A percentile compares a stretch with the other conserved stretches of the same genome.
Evolutionary conservation across 2,329 filamentous ascomycete species (phyloP).

Genomic region (Spiromastix sp.): DNA sequence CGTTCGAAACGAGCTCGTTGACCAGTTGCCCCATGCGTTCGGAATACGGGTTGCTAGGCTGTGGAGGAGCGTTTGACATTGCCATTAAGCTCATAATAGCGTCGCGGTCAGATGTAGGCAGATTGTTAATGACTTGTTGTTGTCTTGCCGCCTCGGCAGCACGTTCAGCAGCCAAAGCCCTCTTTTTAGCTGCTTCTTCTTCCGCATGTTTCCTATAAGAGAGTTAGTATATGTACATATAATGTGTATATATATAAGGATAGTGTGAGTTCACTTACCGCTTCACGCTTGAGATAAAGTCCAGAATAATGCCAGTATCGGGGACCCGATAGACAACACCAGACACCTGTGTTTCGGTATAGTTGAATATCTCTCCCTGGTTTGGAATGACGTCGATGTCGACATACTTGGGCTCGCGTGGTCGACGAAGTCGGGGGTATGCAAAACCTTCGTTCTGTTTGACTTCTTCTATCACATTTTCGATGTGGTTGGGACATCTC

Average conservation of each 20-base stretch:
- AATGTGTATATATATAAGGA: neutral
- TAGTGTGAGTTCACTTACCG: slow-evolving; percentile 17
- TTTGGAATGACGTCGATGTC: slow-evolving; percentile 55
- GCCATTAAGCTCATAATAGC: slow-evolving; percentile 22
- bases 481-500: slow-evolving; percentile 80
- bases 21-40: slow-evolving; percentile 20
- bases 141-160: no score
- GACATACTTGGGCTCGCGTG: slow-evolving; percentile 45
- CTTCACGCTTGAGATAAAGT: slow-evolving; percentile 59
- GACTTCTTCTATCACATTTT: slow-evolving; percentile 57
- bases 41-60: slow-evolving; percentile 8
- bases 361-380: slow-evolving; percentile 44
- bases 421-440: slow-evolving; percentile 23
- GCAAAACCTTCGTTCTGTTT: slow-evolving; percentile 40
- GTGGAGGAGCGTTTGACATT: slow-evolving; percentile 16
- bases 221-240: neutral
- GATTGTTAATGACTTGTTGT: no score
- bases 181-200: slow-evolving; percentile 5
- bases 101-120: slow-evolving; percentile 21
- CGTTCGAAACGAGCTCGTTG: slow-evolving; percentile 20
- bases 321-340: slow-evolving; percentile 57
- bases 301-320: slow-evolving; percentile 54
- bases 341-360: slow-evolving; percentile 50
- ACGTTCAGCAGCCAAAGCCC: no score
- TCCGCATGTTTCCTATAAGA: slow-evolving; percentile 6